A percentile compares a stretch with the other conserved stretches of the same genome.
phyloP scores from a whole-genome alignment of 352 stramenopile genomes.

The Phytophthora brassicae region DNA sequence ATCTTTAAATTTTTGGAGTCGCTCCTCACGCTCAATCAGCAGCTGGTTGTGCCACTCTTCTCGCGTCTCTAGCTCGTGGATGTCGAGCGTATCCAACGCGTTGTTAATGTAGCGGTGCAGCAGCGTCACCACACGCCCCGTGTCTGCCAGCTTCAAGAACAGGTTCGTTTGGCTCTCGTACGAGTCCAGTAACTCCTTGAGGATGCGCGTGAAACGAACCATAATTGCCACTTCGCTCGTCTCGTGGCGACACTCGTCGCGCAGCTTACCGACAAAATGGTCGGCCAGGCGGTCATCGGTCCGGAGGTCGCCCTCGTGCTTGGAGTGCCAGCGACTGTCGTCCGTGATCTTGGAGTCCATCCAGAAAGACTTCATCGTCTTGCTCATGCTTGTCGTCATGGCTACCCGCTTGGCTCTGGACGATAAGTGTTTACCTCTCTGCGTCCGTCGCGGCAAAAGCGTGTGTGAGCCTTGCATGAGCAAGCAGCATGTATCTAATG shows the following conservation, averaged over 20 bases:
- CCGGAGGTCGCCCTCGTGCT: constrained; percentile 19
- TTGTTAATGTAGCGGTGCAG: constrained; percentile 32
- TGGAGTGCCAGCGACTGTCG: constrained; percentile 32
- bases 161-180: constrained; percentile 36
- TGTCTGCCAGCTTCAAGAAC: constrained; percentile 37
- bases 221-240: constrained; percentile 28
- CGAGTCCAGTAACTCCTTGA: constrained; percentile 30
- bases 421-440: background rate
- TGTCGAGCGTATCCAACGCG: constrained; percentile 23
- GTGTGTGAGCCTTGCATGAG: background rate
- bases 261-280: constrained; percentile 29
- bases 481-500: too few species aligned
- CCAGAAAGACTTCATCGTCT: constrained; percentile 34
- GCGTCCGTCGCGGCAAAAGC: background rate
- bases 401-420: background rate
- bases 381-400: constrained; percentile 21
- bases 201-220: constrained; percentile 27
- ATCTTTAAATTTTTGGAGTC: constrained; percentile 26
- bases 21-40: constrained; percentile 17
- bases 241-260: constrained; percentile 14
- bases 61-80: constrained; percentile 7
- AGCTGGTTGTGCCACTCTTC: constrained; percentile 25
- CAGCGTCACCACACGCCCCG: constrained; percentile 28
- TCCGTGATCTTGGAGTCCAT: constrained; percentile 35
- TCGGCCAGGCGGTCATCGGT: constrained; percentile 25